Evolutionary conservation across 768 basidiomycete species (phyloP), one percentile per base, ranked within the genome.

Genomic region (Candolleomyces aberdarensis): DNA sequence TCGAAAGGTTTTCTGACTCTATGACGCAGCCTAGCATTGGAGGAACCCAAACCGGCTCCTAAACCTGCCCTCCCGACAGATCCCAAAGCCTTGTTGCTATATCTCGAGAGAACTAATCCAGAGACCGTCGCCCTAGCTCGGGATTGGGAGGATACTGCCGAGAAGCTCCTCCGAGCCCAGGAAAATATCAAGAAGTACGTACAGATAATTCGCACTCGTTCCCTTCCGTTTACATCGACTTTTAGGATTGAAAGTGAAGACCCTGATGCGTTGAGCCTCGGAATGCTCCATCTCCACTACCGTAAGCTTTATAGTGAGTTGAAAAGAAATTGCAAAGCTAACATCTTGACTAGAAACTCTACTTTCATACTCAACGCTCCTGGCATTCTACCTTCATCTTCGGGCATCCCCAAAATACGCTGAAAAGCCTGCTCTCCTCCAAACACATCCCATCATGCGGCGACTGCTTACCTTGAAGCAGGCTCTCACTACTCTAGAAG

Each of bases 301-400:
- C 96, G 96, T 94, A 70, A 74, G 93, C 81, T 47, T 47, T 47
- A 13, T 4, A n/a, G 13, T 29, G 17, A 3, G 19, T 44, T 40
- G 13, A 10, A 59, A 41, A n/a, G 2, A 15, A 39, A 58, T 10
- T 59, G 39, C 17, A 49, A 5, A 29, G 15, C 31, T 36, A 22
- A 60, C 46, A 15, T 19, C 46, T 36, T 60, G n/a, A 53, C 44
- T 54, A 98, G 96, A 98, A 80, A 84, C 94, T 1, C 79, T 96
- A 2, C 76, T 97, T 41, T 93, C 95, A 9, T 98, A 98, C 69
- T 82, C 92, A 19, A 92, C 94, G 0, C 88, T 87, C 2, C 86
- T 98, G 49, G 91, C 95, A 0, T 98, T 95, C 76, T 98, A 96
- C 75, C 77, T 98, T 44, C 86, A 95, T 71, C 80, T 98, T n/a